phyloP scores from a whole-genome alignment of 768 basidiomycete genomes.

The Trametes punicea region DNA sequence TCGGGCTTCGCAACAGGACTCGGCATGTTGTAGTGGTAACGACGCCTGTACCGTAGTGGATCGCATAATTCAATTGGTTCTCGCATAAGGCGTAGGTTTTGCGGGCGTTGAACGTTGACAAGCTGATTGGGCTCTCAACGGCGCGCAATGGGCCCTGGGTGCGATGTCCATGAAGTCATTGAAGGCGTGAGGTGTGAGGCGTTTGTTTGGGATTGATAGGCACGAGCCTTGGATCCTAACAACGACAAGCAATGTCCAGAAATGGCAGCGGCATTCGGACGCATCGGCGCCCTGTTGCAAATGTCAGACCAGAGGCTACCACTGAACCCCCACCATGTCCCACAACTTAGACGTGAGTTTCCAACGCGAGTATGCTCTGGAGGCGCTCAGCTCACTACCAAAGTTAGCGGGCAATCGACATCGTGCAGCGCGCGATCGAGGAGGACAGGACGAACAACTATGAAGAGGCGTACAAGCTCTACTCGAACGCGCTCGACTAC shows the following conservation, averaged over 20 bases:
- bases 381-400: neutral
- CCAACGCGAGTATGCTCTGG: neutral
- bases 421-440: conserved; percentile 90
- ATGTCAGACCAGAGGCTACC: conserved; percentile 7
- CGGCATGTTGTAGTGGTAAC: conserved; percentile 20
- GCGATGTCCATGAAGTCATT: neutral
- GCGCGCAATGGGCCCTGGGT: too few relatives aligned
- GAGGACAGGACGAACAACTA: conserved; percentile 93
- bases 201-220: conserved; percentile 22
- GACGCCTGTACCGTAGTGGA: conserved; percentile 19
- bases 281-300: conserved; percentile 1
- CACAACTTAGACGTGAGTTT: conserved; percentile 28
- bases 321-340: conserved; percentile 19
- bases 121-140: too few relatives aligned
- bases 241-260: conserved; percentile 13
- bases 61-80: conserved; percentile 12
- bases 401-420: conserved; percentile 74
- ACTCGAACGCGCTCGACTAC: conserved; percentile 94
- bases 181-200: neutral
- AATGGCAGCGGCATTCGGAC: neutral
- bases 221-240: conserved; percentile 21
- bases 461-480: conserved; percentile 89
- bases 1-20: conserved; percentile 5
- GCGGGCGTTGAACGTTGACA: neutral
- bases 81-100: neutral